Percentiles rank a stretch among this genome's conserved stretches.
phyloP scores from a whole-genome alignment of 306 rosid species.

The Benincasa hispida region DNA sequence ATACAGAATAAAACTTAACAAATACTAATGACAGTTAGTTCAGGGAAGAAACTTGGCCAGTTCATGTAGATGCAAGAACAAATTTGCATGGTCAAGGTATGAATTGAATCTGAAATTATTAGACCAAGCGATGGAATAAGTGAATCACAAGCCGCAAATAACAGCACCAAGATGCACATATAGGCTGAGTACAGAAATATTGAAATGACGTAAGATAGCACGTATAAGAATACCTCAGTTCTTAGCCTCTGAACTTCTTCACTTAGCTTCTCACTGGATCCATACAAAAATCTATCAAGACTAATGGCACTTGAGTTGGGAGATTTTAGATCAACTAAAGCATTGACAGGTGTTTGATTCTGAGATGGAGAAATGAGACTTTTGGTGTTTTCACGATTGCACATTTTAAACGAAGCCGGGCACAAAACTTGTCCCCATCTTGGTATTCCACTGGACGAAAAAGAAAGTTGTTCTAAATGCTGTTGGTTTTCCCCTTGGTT shows the following conservation, averaged over 20 bases:
- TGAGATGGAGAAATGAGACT: slow-evolving; percentile 18
- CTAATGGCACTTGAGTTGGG: slow-evolving; percentile 4
- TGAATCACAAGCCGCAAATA: neutral
- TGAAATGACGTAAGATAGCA: neutral
- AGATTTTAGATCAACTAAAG: slow-evolving; percentile 17
- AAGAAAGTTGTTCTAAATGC: slow-evolving; percentile 22
- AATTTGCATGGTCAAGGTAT: neutral
- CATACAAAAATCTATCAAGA: slow-evolving; percentile 19
- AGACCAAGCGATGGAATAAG: neutral
- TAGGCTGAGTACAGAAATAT: neutral
- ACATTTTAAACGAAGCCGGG: slow-evolving; percentile 27
- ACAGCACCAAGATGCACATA: neutral
- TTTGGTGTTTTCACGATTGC: slow-evolving; percentile 26
- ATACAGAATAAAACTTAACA: neutral
- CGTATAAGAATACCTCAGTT: slow-evolving; percentile 35
- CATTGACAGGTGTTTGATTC: slow-evolving; percentile 15
- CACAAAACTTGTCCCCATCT: slow-evolving; percentile 73
- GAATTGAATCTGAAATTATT: neutral
- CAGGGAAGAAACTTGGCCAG: neutral
- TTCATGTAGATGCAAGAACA: neutral
- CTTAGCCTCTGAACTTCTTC: slow-evolving; percentile 57
- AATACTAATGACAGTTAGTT: neutral
- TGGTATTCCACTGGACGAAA: slow-evolving; percentile 24
- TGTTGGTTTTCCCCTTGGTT: slow-evolving; percentile 30
- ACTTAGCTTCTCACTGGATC: slow-evolving; percentile 33